Evolutionary conservation across 805 yeast genomes (phyloP).

Genomic region (Wickerhamiella sorbophila): DNA sequence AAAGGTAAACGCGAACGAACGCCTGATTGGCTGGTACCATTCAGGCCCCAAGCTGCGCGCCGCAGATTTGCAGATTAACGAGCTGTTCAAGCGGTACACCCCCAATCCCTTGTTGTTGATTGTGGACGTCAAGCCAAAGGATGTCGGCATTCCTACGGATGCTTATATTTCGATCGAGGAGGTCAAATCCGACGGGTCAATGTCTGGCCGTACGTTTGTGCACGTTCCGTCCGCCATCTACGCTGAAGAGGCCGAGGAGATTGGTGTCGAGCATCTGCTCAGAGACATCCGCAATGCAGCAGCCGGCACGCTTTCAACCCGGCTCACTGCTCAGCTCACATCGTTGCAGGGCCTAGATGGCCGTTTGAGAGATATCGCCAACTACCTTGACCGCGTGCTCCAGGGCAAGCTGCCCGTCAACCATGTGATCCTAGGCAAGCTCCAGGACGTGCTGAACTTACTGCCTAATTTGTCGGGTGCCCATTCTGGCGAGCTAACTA

Average conservation of each 20-base stretch:
- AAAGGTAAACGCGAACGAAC: slow-evolving; percentile 94
- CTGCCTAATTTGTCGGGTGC: slow-evolving; percentile 55
- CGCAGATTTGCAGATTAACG: slow-evolving; percentile 83
- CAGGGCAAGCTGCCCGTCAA: slow-evolving; percentile 67
- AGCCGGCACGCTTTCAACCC: slow-evolving; percentile 78
- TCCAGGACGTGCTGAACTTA: slow-evolving; percentile 88
- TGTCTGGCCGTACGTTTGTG: slow-evolving; percentile 81
- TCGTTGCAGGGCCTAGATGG: slow-evolving; percentile 76
- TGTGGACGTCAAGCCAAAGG: slow-evolving; percentile 77
- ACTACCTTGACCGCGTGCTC: slow-evolving; percentile 62
- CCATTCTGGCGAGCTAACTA: slow-evolving; percentile 31
- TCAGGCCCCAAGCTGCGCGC: slow-evolving; percentile 87
- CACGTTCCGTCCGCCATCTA: slow-evolving; percentile 86
- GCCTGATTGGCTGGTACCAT: slow-evolving; percentile 97
- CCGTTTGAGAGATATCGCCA: slow-evolving; percentile 62
- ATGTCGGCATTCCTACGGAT: slow-evolving; percentile 88
- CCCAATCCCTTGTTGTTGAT: slow-evolving; percentile 71
- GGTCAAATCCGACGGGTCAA: slow-evolving; percentile 88
- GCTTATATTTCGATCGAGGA: slow-evolving; percentile 91
- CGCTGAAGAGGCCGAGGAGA: slow-evolving; percentile 99
- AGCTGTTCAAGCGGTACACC: slow-evolving; percentile 70
- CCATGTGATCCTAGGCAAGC: slow-evolving; percentile 76
- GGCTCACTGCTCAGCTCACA: slow-evolving; percentile 77
- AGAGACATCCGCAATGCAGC: slow-evolving; percentile 95
- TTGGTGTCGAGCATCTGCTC: slow-evolving; percentile 91